Conservation (phyloP, 129 eudicot genomes). For the Smallanthus sonchifolius region DNA sequence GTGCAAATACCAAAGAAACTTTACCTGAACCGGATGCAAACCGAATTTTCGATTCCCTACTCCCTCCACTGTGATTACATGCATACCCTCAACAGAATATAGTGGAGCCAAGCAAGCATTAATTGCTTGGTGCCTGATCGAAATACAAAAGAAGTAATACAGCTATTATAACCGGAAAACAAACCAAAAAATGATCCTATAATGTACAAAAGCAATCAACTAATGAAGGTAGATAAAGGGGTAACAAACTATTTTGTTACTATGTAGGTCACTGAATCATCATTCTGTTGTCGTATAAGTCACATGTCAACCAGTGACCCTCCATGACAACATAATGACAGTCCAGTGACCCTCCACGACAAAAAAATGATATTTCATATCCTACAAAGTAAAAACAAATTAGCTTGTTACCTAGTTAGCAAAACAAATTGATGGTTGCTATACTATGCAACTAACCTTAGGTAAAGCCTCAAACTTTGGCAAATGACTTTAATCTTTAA, state of each 20-base stretch:
- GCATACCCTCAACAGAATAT: constrained; percentile 99
- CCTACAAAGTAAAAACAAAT: no score
- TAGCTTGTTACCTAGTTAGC: neutral
- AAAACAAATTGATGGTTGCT: neutral
- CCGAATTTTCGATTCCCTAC: constrained; percentile 73
- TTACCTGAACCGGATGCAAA: constrained; percentile 98
- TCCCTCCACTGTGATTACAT: constrained; percentile 95
- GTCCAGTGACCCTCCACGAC: neutral
- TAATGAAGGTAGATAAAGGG: neutral
- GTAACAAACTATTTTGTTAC: neutral
- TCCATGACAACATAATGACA: no score
- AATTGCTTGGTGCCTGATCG: constrained; percentile 79
- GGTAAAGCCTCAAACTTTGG: neutral
- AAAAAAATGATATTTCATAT: no score
- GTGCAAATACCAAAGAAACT: neutral
- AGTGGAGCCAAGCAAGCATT: constrained; percentile 98
- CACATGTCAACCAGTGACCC: neutral
- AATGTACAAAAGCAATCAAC: neutral
- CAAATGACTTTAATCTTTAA: constrained; percentile 9
- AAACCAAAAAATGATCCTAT: neutral
- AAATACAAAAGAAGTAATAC: neutral
- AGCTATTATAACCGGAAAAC: no score
- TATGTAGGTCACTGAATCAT: neutral
- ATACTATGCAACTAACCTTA: neutral
- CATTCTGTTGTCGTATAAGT: neutral